phyloP scores from a whole-genome alignment of 345 rosid genomes.

The Euphorbia peplus region DNA sequence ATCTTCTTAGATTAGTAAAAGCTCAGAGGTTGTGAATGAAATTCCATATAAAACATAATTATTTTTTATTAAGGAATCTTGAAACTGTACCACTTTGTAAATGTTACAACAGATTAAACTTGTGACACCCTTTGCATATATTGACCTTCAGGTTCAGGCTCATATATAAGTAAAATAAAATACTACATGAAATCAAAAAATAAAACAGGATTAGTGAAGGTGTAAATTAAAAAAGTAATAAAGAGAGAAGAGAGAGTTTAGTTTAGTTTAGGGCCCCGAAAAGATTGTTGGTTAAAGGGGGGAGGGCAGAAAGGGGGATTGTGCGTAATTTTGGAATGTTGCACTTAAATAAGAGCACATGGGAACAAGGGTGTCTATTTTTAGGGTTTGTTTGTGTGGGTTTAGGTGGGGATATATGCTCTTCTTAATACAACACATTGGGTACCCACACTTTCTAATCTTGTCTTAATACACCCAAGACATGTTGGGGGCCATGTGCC shows the following conservation, averaged over 20 bases:
- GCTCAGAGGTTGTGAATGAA: too few species aligned
- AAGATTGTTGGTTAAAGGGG: conserved; percentile 31
- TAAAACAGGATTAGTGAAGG: too few species aligned
- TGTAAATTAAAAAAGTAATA: too few species aligned
- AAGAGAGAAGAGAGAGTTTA: background rate
- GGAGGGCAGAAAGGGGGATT: conserved; percentile 32
- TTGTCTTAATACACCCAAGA: conserved; percentile 63
- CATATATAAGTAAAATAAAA: too few species aligned
- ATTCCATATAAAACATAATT: too few species aligned
- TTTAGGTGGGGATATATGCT: conserved; percentile 61
- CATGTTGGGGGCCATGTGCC: conserved; percentile 63
- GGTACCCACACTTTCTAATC: conserved; percentile 52
- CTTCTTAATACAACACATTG: conserved; percentile 50
- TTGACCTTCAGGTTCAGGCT: too few species aligned
- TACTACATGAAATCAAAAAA: too few species aligned
- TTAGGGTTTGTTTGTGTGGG: conserved; percentile 44
- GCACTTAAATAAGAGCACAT: conserved; percentile 73
- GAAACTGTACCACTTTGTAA: too few species aligned
- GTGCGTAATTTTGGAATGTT: conserved; percentile 56
- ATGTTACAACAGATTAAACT: too few species aligned
- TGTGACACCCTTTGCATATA: too few species aligned
- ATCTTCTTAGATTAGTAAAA: too few species aligned
- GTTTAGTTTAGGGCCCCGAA: conserved; percentile 24
- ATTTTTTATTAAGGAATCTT: too few species aligned
- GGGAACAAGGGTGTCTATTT: conserved; percentile 77